Base-by-base conservation (phyloP, 495 filamentous ascomycete species). In the Aspergillus avenaceus region DNA sequence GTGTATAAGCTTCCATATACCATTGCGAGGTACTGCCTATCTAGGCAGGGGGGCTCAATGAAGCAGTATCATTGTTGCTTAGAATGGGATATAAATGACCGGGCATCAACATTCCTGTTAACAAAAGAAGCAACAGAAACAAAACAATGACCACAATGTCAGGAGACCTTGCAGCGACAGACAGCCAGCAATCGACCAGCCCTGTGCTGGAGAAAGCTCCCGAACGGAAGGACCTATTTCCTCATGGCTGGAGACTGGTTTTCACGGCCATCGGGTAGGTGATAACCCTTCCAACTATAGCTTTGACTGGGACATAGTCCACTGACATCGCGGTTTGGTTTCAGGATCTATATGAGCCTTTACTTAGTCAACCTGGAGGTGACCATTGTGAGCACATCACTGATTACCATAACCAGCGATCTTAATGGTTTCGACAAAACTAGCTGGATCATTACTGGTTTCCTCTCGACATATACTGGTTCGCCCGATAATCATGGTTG, bases 351-450 rank as follows among this genome's bases (percentile, higher is more conserved):
- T 25, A 55, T 79, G 14, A 72, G 74, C 16, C 75, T 86, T 27
- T 75, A 76, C 43, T 56, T 85, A 9, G 76, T 77, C 1, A 36
- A 32, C n/a, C 28, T 36, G 14, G 44, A 47, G 24, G 21, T 47
- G n/a, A 80, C 82, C 0, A 84, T 85, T 41, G 77, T 85, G 12
- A 79, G 80, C 31, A 85, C 83, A 0, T 76, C 84, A 2, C 70
- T 86, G 5, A 74, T 84, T 13, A 74, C 74, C 9, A 84, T 86
- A 41, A 79, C 76, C 2, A 67, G 75, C 36, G 74, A 76, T 19
- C 58, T 85, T 18, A 52, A 74, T 6, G 71, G 80, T 29, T 80
- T 80, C 47, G 61, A 74, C 16, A 67, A 81, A 48, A 69, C 66
- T 4, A 74, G 75, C 14, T 84, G 80, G 82, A 66, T 85, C 12